Percentiles rank a stretch among this genome's conserved stretches.
Conservation (phyloP, 257 asterid genomes). For the Scutellaria galericulata region DNA sequence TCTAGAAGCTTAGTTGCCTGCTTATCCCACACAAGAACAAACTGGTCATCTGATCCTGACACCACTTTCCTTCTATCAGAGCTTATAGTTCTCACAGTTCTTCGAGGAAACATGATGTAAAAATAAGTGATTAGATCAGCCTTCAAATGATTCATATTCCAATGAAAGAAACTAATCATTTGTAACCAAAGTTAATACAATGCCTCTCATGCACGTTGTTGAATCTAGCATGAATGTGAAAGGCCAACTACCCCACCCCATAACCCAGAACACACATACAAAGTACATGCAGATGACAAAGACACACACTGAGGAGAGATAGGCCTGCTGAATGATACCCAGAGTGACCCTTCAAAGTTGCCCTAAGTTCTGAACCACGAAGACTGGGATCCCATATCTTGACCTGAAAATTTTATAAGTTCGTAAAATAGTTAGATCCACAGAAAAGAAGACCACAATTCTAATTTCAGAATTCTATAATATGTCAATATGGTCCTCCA, state of each 20-base stretch:
- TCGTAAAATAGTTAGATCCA: not conserved
- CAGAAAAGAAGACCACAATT: not conserved
- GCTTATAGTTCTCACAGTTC: conserved; percentile 91
- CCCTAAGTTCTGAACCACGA: conserved; percentile 92
- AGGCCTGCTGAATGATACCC: conserved; percentile 49
- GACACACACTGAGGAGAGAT: conserved; percentile 12
- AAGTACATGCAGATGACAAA: not conserved
- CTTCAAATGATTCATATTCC: conserved; percentile 20
- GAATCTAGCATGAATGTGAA: conserved; percentile 5
- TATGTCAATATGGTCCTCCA: conserved; percentile 18
- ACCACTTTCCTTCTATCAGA: conserved; percentile 96
- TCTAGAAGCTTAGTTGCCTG: conserved; percentile 91
- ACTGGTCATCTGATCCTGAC: conserved; percentile 97
- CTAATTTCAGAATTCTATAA: conserved; percentile 16
- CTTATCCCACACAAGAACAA: conserved; percentile 97
- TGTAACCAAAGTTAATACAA: conserved; percentile 2
- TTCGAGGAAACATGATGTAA: conserved; percentile 41
- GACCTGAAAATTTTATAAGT: conserved; percentile 54
- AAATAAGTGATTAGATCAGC: conserved; percentile 24
- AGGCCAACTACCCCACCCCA: conserved; percentile 20
- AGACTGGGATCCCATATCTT: conserved; percentile 93
- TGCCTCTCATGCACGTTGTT: not conserved
- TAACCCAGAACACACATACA: not conserved
- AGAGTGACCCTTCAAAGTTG: conserved; percentile 87
- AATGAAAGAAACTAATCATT: conserved; percentile 3